Conservation (phyloP, 148 eudicot genomes). For the Fallopia convolvulus region DNA sequence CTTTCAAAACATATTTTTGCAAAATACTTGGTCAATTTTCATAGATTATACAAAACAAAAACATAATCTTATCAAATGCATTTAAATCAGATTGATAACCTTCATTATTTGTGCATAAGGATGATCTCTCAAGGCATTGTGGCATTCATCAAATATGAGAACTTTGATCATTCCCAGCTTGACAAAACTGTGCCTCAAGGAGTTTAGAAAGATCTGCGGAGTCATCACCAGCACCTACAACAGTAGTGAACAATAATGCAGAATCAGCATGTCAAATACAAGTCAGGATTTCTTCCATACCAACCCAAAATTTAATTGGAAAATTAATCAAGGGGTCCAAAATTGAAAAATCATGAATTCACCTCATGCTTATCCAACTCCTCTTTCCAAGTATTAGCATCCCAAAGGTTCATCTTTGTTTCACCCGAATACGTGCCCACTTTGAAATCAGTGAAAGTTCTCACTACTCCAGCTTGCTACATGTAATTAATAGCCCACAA, state of each 20-base stretch:
- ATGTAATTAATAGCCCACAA: neutral
- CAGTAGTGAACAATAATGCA: neutral
- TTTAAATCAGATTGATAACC: constrained; percentile 25
- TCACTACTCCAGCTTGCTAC: constrained; percentile 72
- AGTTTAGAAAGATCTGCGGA: constrained; percentile 56
- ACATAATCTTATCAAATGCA: neutral
- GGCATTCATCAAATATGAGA: constrained; percentile 89
- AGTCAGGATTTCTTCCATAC: neutral
- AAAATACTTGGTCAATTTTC: too few species aligned
- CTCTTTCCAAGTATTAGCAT: constrained; percentile 58
- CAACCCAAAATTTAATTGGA: neutral
- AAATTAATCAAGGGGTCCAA: neutral
- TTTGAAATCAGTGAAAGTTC: constrained; percentile 59
- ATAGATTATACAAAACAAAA: neutral
- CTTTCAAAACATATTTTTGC: neutral
- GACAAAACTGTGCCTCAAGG: constrained; percentile 65
- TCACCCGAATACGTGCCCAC: constrained; percentile 90
- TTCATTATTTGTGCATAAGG: constrained; percentile 79
- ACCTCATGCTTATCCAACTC: constrained; percentile 64
- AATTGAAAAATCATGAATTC: constrained; percentile 4
- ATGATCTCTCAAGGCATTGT: constrained; percentile 67
- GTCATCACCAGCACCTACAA: constrained; percentile 97
- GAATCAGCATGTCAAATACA: neutral
- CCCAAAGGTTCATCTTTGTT: constrained; percentile 80
- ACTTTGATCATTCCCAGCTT: constrained; percentile 53